These are phyloP conservation scores for Chrysochromulina parva DNA, from an alignment of 78 protist species.

Conservation along the genomic window DNA sequence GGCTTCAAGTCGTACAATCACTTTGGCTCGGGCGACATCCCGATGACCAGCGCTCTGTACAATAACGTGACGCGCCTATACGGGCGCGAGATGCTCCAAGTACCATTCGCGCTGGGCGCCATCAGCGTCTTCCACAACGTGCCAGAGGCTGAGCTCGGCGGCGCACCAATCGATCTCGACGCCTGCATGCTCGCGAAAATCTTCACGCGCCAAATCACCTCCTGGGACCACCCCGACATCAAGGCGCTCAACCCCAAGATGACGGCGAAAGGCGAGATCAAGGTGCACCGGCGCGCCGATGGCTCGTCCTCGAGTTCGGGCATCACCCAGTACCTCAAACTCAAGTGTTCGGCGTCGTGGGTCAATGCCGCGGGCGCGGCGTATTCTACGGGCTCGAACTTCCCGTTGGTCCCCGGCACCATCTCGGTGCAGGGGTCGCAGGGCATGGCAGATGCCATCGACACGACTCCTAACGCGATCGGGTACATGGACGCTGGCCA, in stretches of 20 bases:
- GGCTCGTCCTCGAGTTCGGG: slow-evolving; percentile 10
- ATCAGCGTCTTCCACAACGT: slow-evolving; percentile 9
- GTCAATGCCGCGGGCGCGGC: background rate
- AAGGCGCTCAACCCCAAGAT: background rate
- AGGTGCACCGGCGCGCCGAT: background rate
- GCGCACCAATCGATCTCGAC: background rate
- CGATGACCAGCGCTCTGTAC: background rate
- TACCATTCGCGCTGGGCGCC: slow-evolving; percentile 33
- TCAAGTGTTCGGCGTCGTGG: background rate
- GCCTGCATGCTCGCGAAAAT: background rate
- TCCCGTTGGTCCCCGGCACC: background rate
- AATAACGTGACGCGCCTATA: no score
- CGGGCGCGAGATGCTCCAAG: background rate
- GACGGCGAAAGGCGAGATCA: background rate
- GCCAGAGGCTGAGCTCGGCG: background rate
- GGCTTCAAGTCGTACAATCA: background rate
- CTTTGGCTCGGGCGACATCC: slow-evolving; percentile 22
- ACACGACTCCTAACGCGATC: background rate
- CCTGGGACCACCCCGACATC: slow-evolving; percentile 6
- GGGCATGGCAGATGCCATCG: background rate
- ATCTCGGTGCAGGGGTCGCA: background rate
- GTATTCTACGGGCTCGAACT: background rate
- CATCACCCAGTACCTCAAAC: background rate
- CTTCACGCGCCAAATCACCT: background rate
- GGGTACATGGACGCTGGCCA: slow-evolving; percentile 37